phyloP scores from a whole-genome alignment of 2,329 filamentous ascomycete genomes.

The Fusarium sp. region DNA sequence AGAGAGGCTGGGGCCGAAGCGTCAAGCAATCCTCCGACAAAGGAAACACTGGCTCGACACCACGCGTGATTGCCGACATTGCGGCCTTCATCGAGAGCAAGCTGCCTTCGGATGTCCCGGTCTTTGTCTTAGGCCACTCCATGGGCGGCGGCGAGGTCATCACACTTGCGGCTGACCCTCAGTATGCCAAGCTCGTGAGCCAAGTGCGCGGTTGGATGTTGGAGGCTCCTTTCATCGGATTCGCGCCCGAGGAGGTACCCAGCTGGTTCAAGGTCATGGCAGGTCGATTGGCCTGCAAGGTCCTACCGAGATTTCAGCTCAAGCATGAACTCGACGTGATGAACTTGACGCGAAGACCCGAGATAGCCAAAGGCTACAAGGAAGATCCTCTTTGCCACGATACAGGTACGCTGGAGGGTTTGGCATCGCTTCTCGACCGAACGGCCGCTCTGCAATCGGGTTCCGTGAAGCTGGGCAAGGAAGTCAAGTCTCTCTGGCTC shows the following conservation, averaged over 20 bases:
- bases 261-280: conserved; percentile 69
- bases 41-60: conserved; percentile 80
- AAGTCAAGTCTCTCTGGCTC: conserved; percentile 75
- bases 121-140: conserved; percentile 90
- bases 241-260: conserved; percentile 74
- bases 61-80: conserved; percentile 79
- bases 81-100: conserved; percentile 76
- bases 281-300: conserved; percentile 73
- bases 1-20: conserved; percentile 87
- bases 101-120: conserved; percentile 65
- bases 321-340: conserved; percentile 72
- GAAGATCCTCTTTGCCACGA: conserved; percentile 81
- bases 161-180: conserved; percentile 63
- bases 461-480: conserved; percentile 60
- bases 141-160: conserved; percentile 89
- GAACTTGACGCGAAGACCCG: conserved; percentile 74
- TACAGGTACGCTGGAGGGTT: conserved; percentile 84
- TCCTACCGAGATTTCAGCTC: conserved; percentile 76
- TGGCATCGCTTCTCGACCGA: conserved; percentile 82
- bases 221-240: conserved; percentile 82
- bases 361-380: conserved; percentile 67
- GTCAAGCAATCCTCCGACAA: conserved; percentile 69
- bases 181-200: conserved; percentile 65
- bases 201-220: conserved; percentile 78
- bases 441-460: conserved; percentile 70